Evolutionary conservation across 2,329 filamentous ascomycete species (phyloP), one percentile per base, ranked within the genome.

Genomic region (Pestalotiopsis sp.): DNA sequence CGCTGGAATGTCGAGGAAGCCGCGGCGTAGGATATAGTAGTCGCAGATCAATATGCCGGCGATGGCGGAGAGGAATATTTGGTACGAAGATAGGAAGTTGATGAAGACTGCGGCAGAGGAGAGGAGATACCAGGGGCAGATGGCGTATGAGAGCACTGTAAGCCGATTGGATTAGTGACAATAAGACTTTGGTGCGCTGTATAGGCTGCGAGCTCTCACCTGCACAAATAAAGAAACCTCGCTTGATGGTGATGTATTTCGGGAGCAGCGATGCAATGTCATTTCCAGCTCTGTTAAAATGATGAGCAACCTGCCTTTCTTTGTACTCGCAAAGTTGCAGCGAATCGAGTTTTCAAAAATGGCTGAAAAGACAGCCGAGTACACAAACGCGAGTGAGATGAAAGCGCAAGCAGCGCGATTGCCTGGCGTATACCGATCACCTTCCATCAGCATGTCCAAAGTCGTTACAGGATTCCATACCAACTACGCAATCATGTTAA

Each of bases 261-360:
- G 82, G 82, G 31, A 79, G 74, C 1, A 82, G 71, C 1, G 79
- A 78, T 2, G 79, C 78, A 23, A 79, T 79, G 58, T 81, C 78
- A 20, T 79, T 81, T 38, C 80, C 81, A 5, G 80, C 81, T 23
- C 57, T 60, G 20, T 14, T 36, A 31, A 4, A 27, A 4, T 14
- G 11, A 60, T 38, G 9, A 27, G 57, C 31, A 52, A 23, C 41
- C 41, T 13, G 41, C 13, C 17, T 23, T 17, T 17, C 17, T 9
- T 12, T 9, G 2, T 27, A 9, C 17, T 59, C 17, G 27, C 20
- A 25, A 27, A 25, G 6, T 3, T 60, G 4, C 17, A 13, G 6
- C 25, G 11, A 3, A 83, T 74, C 4, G 77, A 80, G 66, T 83
- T 83, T 65, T 81, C 80, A n/a, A 82, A 81, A 36, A 85, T 83